Percentiles rank a stretch among this genome's conserved stretches.
Conservation (phyloP, 2,329 filamentous ascomycete species). For the Lecanicillium sp. region DNA sequence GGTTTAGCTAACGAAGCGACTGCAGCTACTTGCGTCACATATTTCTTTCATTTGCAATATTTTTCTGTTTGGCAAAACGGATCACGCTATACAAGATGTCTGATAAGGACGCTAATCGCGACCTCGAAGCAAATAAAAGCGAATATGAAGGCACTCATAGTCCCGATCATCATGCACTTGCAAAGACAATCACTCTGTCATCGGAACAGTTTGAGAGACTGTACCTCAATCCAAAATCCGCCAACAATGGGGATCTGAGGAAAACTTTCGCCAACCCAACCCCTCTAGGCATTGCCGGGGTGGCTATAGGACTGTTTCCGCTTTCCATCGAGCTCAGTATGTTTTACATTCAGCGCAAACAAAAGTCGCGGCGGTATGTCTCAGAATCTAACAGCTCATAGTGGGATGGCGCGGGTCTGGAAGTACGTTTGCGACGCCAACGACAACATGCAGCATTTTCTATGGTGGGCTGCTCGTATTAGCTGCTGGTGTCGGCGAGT, state of each 20-base stretch:
- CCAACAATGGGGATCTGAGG: not conserved
- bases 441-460: conserved; percentile 1
- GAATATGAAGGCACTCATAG: too few relatives aligned
- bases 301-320: not conserved
- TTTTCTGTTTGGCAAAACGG: too few relatives aligned
- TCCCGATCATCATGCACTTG: not conserved
- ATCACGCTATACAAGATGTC: too few relatives aligned
- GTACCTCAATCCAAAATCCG: not conserved
- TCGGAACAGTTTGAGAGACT: conserved; percentile 1
- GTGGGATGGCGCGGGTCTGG: conserved; percentile 1
- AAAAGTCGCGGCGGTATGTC: not conserved
- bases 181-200: not conserved
- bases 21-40: too few relatives aligned
- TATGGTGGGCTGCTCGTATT: not conserved
- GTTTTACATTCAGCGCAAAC: not conserved
- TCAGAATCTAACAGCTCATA: not conserved
- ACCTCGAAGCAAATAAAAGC: too few relatives aligned
- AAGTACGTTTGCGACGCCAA: not conserved
- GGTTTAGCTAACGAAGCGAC: too few relatives aligned
- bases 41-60: too few relatives aligned
- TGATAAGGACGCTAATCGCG: too few relatives aligned
- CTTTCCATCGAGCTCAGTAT: conserved; percentile 1
- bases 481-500: not conserved
- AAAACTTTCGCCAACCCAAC: conserved; percentile 1
- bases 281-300: not conserved